Evolutionary conservation across 2,329 filamentous ascomycete species (phyloP).

Genomic region (Catunica adiposa): DNA sequence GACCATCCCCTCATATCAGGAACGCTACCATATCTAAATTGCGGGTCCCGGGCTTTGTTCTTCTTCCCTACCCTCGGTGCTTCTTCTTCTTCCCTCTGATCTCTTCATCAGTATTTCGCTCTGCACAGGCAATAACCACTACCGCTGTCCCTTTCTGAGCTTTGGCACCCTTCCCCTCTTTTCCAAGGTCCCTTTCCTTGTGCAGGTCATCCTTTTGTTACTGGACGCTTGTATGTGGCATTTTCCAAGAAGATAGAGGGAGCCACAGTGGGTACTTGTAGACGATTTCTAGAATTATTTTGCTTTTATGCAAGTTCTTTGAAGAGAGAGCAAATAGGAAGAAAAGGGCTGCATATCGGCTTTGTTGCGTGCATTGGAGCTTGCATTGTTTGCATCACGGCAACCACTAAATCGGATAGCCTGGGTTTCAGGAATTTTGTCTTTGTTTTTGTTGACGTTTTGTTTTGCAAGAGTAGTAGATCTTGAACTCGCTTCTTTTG

Average conservation of each 20-base stretch:
- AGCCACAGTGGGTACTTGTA: background rate
- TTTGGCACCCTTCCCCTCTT: too few relatives aligned
- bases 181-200: background rate
- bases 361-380: background rate
- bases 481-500: too few relatives aligned
- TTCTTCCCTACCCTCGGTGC: too few relatives aligned
- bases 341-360: background rate
- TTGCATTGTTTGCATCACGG: background rate
- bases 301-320: background rate
- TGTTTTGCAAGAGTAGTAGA: too few relatives aligned
- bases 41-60: background rate
- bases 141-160: too few relatives aligned
- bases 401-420: background rate
- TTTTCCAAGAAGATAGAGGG: too few relatives aligned
- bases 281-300: background rate
- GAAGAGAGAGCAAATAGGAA: too few relatives aligned
- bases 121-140: too few relatives aligned
- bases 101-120: too few relatives aligned
- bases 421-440: background rate
- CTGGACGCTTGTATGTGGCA: background rate
- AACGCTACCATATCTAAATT: background rate
- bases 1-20: too few relatives aligned
- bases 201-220: background rate
- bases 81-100: too few relatives aligned
- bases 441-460: background rate